phyloP scores from a whole-genome alignment of 2,329 filamentous ascomycete species.

The Sclerotinia glacialis region DNA sequence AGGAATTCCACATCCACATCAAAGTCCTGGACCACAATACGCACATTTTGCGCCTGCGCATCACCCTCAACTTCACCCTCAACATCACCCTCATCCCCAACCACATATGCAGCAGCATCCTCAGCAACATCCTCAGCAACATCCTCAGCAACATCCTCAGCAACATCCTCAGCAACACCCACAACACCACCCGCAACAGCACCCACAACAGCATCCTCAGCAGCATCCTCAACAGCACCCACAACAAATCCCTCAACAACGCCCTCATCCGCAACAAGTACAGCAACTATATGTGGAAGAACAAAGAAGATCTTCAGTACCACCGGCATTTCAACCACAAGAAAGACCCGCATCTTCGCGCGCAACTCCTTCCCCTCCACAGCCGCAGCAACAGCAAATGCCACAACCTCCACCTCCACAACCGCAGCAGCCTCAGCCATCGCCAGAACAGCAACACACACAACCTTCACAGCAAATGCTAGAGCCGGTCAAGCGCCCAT shows the following conservation, averaged over 20 bases:
- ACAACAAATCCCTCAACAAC: slow-evolving; percentile 44
- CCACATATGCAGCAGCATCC: slow-evolving; percentile 35
- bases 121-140: slow-evolving; percentile 35
- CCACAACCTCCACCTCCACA: slow-evolving; percentile 50
- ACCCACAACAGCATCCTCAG: slow-evolving; percentile 27
- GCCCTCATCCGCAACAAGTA: slow-evolving; percentile 48
- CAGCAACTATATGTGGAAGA: slow-evolving; percentile 75
- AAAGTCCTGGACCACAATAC: slow-evolving; percentile 43
- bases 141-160: slow-evolving; percentile 40
- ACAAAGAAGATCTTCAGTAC: slow-evolving; percentile 69
- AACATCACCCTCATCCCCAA: slow-evolving; percentile 14
- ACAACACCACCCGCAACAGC: slow-evolving; percentile 43
- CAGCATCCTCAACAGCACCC: slow-evolving; percentile 26
- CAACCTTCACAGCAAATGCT: slow-evolving; percentile 51
- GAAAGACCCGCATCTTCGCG: slow-evolving; percentile 49
- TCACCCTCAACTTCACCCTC: slow-evolving; percentile 34
- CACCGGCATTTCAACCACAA: slow-evolving; percentile 64
- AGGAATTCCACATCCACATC: slow-evolving; percentile 35
- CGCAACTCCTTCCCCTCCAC: slow-evolving; percentile 54
- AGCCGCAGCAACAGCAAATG: slow-evolving; percentile 56
- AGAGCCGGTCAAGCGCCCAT: slow-evolving; percentile 50
- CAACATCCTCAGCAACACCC: slow-evolving; percentile 46
- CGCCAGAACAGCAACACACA: slow-evolving; percentile 45
- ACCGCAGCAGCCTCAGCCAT: slow-evolving; percentile 39
- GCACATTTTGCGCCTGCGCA: slow-evolving; percentile 43